Conservation (phyloP, 208 protist genomes). For the Leishmania gerbilli region DNA sequence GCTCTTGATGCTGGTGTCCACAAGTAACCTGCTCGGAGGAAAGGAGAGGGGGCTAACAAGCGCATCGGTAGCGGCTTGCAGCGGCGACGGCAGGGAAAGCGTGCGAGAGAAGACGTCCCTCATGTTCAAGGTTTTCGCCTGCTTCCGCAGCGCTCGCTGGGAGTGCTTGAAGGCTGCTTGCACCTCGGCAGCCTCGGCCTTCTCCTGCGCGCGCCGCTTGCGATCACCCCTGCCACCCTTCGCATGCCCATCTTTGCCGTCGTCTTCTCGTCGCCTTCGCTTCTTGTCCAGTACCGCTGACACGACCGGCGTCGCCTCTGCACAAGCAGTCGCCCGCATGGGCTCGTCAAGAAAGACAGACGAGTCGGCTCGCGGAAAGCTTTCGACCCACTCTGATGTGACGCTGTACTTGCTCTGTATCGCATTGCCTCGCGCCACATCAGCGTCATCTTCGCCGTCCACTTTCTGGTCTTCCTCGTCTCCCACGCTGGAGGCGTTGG, state of each 20-base stretch:
- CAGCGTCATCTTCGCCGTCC: background rate
- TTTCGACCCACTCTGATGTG: slow-evolving; percentile 25
- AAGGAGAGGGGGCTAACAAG: background rate
- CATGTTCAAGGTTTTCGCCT: slow-evolving; percentile 64
- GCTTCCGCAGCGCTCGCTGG: slow-evolving; percentile 67
- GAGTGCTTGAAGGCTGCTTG: slow-evolving; percentile 60
- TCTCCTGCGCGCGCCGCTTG: slow-evolving; percentile 24
- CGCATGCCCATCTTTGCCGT: background rate
- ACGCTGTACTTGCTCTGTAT: slow-evolving; percentile 30
- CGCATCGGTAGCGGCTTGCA: background rate
- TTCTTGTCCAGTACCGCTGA: background rate
- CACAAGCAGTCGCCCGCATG: background rate
- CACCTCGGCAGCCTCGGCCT: slow-evolving; percentile 31
- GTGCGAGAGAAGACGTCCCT: slow-evolving; percentile 54
- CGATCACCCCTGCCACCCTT: background rate
- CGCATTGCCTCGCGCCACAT: slow-evolving; percentile 1
- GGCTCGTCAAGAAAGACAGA: background rate
- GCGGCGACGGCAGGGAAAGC: slow-evolving; percentile 8
- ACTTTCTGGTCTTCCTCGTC: background rate
- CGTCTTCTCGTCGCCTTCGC: background rate
- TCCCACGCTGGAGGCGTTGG: background rate
- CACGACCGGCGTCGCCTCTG: background rate
- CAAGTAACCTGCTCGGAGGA: background rate
- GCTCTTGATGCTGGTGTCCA: background rate
- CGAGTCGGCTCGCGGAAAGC: slow-evolving; percentile 5